phyloP scores from a whole-genome alignment of 805 yeast species.

The Myxozyma nipponensis region DNA sequence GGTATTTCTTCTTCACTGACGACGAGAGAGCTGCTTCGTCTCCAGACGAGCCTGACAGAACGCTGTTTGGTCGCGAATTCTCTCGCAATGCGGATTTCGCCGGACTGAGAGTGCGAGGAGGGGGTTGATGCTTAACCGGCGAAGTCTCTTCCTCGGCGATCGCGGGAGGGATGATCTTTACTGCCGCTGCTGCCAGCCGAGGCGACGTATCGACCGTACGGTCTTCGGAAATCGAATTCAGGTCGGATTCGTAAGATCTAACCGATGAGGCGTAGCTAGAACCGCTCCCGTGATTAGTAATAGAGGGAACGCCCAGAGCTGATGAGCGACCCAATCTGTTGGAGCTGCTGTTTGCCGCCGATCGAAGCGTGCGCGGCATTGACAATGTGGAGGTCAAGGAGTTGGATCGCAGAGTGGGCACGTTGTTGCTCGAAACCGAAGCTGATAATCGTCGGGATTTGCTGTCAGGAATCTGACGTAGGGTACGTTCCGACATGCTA shows the following conservation, averaged over 20 bases:
- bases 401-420: slow-evolving; percentile 6
- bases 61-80: slow-evolving; percentile 15
- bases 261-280: slow-evolving; percentile 22
- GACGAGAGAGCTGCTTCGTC: slow-evolving; percentile 2
- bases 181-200: neutral
- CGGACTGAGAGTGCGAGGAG: slow-evolving; percentile 14
- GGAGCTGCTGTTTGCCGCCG: neutral
- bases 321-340: neutral
- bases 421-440: neutral
- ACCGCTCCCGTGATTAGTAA: neutral
- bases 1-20: slow-evolving; percentile 11
- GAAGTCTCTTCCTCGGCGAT: slow-evolving; percentile 14
- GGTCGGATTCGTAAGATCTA: slow-evolving; percentile 20
- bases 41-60: slow-evolving; percentile 11
- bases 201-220: slow-evolving; percentile 14
- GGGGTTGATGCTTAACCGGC: slow-evolving; percentile 10
- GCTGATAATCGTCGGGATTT: neutral
- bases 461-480: slow-evolving; percentile 7
- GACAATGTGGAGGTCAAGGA: slow-evolving; percentile 6
- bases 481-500: slow-evolving; percentile 22
- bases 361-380: slow-evolving; percentile 4
- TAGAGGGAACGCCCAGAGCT: neutral
- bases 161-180: slow-evolving; percentile 5
- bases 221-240: slow-evolving; percentile 23
- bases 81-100: slow-evolving; percentile 16